These are phyloP conservation scores for Sporobolomyces roseus DNA, from an alignment of 768 basidiomycete genomes.

Conservation along the genomic window DNA sequence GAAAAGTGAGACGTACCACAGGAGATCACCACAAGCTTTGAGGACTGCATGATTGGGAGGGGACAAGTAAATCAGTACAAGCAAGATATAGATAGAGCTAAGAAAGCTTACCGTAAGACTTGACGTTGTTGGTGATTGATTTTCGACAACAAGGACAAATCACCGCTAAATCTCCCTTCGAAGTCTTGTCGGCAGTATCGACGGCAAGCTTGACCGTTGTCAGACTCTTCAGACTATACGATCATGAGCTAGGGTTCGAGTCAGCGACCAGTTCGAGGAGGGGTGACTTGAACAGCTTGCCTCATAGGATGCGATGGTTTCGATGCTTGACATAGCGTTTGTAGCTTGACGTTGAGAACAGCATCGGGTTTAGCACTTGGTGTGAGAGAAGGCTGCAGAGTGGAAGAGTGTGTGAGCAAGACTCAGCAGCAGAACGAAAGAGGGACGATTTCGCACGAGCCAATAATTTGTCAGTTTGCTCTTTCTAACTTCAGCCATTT, in stretches of 20 bases:
- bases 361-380: slow-evolving; percentile 32
- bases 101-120: slow-evolving; percentile 60
- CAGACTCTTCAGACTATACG: slow-evolving; percentile 69
- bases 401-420: background rate
- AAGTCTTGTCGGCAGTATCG: slow-evolving; percentile 37
- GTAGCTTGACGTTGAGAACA: slow-evolving; percentile 56
- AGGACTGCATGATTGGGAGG: slow-evolving; percentile 55
- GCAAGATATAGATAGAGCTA: background rate
- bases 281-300: slow-evolving; percentile 50
- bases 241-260: background rate
- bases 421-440: background rate
- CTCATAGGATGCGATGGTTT: slow-evolving; percentile 69
- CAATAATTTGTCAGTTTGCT: slow-evolving; percentile 94
- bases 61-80: background rate
- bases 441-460: slow-evolving; percentile 52
- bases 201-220: slow-evolving; percentile 75
- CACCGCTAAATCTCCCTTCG: slow-evolving; percentile 46
- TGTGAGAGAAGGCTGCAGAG: slow-evolving; percentile 31
- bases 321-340: slow-evolving; percentile 82
- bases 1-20: slow-evolving; percentile 54
- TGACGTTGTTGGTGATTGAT: slow-evolving; percentile 69
- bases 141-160: slow-evolving; percentile 89
- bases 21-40: slow-evolving; percentile 84
- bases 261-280: background rate
- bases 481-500: slow-evolving; percentile 68